phyloP scores from a whole-genome alignment of 1,284 basidiomycete species.

The Marasmius tenuissimus region DNA sequence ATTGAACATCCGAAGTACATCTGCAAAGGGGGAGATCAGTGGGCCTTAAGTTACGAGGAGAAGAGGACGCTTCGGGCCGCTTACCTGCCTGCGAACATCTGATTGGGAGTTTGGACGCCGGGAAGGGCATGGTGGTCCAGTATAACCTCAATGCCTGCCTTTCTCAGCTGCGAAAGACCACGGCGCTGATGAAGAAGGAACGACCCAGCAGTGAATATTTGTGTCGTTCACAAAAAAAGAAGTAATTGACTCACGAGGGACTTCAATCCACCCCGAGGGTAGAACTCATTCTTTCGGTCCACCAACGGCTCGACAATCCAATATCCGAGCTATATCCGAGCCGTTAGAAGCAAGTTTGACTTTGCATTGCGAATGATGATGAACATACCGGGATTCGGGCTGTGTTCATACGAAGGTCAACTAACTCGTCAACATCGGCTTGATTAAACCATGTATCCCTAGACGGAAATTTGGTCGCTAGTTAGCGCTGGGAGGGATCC shows the following conservation, averaged over 20 bases:
- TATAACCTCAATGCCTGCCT: constrained; percentile 64
- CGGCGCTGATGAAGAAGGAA: constrained; percentile 44
- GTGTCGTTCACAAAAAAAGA: not conserved
- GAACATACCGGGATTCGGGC: constrained; percentile 68
- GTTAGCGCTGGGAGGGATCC: constrained; percentile 4
- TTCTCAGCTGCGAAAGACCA: constrained; percentile 56
- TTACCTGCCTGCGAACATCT: constrained; percentile 68
- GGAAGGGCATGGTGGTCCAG: constrained; percentile 79
- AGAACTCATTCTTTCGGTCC: constrained; percentile 58
- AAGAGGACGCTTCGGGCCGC: constrained; percentile 13
- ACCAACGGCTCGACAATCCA: constrained; percentile 79
- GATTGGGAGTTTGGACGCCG: constrained; percentile 59
- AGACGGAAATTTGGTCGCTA: not conserved
- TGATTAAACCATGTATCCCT: constrained; percentile 75
- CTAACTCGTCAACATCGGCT: constrained; percentile 54
- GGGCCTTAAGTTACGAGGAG: not conserved
- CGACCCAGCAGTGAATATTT: not conserved
- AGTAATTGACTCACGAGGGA: constrained; percentile 48
- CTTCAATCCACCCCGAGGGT: constrained; percentile 65
- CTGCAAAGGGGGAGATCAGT: constrained; percentile 22
- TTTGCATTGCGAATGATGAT: not conserved
- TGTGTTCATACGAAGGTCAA: constrained; percentile 62
- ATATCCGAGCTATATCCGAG: constrained; percentile 61
- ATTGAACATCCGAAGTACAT: constrained; percentile 68
- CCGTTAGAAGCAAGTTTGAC: not conserved